Conservation (phyloP, 2,329 filamentous ascomycete species). For the Penicillium sp. region DNA sequence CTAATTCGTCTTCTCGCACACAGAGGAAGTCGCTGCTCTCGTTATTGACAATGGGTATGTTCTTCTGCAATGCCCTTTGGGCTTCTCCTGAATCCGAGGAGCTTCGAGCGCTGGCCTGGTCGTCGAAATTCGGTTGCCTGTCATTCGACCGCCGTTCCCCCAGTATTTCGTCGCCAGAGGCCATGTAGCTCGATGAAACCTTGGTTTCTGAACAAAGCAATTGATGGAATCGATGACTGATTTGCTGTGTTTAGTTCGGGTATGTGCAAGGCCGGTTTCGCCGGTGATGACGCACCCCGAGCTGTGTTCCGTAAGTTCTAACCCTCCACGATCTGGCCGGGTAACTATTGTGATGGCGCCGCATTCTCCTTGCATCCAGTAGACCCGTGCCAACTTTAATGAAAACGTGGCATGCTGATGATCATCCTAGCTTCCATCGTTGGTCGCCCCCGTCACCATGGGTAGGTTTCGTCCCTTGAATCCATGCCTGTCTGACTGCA, state of each 20-base stretch:
- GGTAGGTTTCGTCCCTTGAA: conserved; percentile 60
- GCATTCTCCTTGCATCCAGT: conserved; percentile 25
- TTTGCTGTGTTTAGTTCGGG: conserved; percentile 69
- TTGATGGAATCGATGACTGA: conserved; percentile 21
- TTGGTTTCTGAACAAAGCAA: not conserved
- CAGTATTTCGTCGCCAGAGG: not conserved
- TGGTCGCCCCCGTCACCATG: conserved; percentile 99
- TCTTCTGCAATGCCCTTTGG: conserved; percentile 31
- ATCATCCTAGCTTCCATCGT: conserved; percentile 81
- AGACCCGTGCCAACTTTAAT: conserved; percentile 35
- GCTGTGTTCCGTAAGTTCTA: conserved; percentile 97
- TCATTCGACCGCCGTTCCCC: not conserved
- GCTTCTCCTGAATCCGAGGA: conserved; percentile 26
- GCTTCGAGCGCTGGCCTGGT: conserved; percentile 1
- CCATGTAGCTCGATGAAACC: conserved; percentile 11
- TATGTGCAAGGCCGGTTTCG: conserved; percentile 99
- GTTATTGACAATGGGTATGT: conserved; percentile 99
- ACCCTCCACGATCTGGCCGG: conserved; percentile 19
- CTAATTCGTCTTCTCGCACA: conserved; percentile 42
- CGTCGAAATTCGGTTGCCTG: conserved; percentile 15
- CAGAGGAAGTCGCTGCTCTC: conserved; percentile 99
- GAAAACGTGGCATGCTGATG: conserved; percentile 15
- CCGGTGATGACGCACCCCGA: conserved; percentile 99
- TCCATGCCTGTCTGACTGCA: not conserved
- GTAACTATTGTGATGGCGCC: conserved; percentile 3